phyloP scores from a whole-genome alignment of 2,329 filamentous ascomycete species.

The Xylariaceae sp. region DNA sequence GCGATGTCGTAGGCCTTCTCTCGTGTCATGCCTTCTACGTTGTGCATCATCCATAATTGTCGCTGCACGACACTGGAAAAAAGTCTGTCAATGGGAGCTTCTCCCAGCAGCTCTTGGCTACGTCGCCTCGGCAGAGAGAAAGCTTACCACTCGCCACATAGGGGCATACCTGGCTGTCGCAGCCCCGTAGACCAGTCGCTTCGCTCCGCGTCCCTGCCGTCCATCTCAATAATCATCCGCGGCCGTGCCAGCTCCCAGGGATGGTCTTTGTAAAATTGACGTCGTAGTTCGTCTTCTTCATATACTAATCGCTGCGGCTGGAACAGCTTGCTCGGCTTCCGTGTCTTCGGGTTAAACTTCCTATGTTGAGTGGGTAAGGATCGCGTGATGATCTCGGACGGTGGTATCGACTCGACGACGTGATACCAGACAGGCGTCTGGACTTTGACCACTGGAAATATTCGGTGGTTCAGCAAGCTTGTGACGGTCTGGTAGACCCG shows the following conservation, averaged over 20 bases:
- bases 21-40: slow-evolving; percentile 61
- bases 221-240: slow-evolving; percentile 80
- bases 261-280: slow-evolving; percentile 88
- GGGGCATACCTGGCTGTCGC: slow-evolving; percentile 72
- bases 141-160: slow-evolving; percentile 83
- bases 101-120: slow-evolving; percentile 1
- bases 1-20: slow-evolving; percentile 82
- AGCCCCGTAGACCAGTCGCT: slow-evolving; percentile 81
- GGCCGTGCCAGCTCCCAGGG: slow-evolving; percentile 96
- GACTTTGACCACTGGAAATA: slow-evolving; percentile 37
- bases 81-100: slow-evolving; percentile 5
- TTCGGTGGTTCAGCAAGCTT: slow-evolving; percentile 44
- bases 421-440: slow-evolving; percentile 56
- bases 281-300: slow-evolving; percentile 81
- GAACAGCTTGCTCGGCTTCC: slow-evolving; percentile 78
- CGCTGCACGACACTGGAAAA: slow-evolving; percentile 82
- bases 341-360: slow-evolving; percentile 50
- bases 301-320: slow-evolving; percentile 79
- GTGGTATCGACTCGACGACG: slow-evolving; percentile 59
- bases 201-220: slow-evolving; percentile 78
- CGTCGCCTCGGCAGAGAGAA: neutral
- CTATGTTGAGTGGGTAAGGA: slow-evolving; percentile 56
- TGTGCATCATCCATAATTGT: slow-evolving; percentile 83
- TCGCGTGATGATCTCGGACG: slow-evolving; percentile 63
- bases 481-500: slow-evolving; percentile 52